Evolutionary conservation across 257 asterid genomes (phyloP).

Genomic region (Plantago ovata): DNA sequence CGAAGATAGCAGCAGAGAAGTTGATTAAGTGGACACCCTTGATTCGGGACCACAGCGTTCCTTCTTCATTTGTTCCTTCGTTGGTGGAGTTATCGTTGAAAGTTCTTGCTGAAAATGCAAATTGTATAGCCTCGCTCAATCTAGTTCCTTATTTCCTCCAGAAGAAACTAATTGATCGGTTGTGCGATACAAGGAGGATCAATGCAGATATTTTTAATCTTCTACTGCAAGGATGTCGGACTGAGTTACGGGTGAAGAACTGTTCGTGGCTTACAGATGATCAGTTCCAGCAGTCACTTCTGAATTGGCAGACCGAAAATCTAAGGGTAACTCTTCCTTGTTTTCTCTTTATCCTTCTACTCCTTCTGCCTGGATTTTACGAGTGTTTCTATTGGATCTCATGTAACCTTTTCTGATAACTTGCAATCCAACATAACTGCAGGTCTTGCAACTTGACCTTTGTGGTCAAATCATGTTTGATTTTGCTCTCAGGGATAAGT

Average conservation of each 20-base stretch:
- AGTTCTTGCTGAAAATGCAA: constrained; percentile 56
- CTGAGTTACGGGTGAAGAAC: constrained; percentile 58
- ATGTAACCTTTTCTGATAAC: neutral
- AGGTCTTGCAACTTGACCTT: constrained; percentile 83
- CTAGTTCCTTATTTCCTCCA: constrained; percentile 44
- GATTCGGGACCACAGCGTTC: constrained; percentile 16
- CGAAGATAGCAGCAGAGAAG: constrained; percentile 21
- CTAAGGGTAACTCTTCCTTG: constrained; percentile 46
- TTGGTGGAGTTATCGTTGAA: constrained; percentile 57
- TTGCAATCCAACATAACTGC: constrained; percentile 25
- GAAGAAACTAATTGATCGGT: constrained; percentile 38
- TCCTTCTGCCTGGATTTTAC: no score
- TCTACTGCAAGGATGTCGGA: constrained; percentile 56
- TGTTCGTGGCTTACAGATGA: constrained; percentile 70
- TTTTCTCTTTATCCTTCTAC: neutral
- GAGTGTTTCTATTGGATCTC: no score
- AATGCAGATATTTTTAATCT: constrained; percentile 35
- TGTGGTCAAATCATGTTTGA: constrained; percentile 67
- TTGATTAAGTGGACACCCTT: constrained; percentile 51
- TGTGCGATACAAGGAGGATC: constrained; percentile 60
- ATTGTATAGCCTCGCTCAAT: constrained; percentile 51
- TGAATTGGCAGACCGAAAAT: constrained; percentile 29
- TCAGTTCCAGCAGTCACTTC: constrained; percentile 38
- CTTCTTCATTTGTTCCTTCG: constrained; percentile 38
- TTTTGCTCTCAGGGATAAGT: constrained; percentile 30